phyloP scores from a whole-genome alignment of 1,284 basidiomycete species.

The Moesziomyces sp. region DNA sequence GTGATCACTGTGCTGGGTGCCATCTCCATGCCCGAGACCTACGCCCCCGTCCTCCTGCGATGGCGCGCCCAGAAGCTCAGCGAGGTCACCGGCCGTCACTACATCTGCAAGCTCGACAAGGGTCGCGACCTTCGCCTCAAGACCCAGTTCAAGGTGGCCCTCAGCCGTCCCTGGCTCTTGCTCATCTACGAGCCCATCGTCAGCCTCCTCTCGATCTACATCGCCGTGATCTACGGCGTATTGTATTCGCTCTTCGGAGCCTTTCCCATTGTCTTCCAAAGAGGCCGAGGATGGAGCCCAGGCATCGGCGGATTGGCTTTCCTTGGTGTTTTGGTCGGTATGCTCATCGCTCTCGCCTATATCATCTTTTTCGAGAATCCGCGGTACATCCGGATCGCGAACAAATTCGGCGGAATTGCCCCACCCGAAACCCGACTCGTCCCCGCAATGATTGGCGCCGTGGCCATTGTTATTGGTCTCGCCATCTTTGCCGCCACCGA shows the following conservation, averaged over 20 bases:
- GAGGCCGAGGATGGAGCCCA: constrained; percentile 54
- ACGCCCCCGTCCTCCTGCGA: constrained; percentile 61
- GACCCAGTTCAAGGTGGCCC: constrained; percentile 52
- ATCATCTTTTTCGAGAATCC: constrained; percentile 61
- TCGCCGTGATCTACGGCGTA: constrained; percentile 78
- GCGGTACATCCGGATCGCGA: constrained; percentile 43
- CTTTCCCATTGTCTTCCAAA: constrained; percentile 66
- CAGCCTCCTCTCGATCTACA: constrained; percentile 77
- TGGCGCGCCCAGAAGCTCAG: constrained; percentile 51
- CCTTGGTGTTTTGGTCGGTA: constrained; percentile 66
- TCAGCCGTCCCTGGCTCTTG: constrained; percentile 63
- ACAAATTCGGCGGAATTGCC: constrained; percentile 54
- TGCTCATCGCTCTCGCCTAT: constrained; percentile 53
- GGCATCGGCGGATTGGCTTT: constrained; percentile 66
- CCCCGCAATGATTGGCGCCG: constrained; percentile 62
- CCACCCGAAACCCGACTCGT: constrained; percentile 60
- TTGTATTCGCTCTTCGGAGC: constrained; percentile 62
- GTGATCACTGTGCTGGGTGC: constrained; percentile 72
- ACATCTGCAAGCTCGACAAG: constrained; percentile 60
- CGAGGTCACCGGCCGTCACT: constrained; percentile 58
- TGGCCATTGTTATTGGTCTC: constrained; percentile 68
- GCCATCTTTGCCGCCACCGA: constrained; percentile 66
- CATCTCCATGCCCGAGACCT: constrained; percentile 80
- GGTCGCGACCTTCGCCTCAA: constrained; percentile 51
- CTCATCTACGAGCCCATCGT: constrained; percentile 81